Evolutionary conservation across 2,329 filamentous ascomycete genomes (phyloP), one percentile per base, ranked within the genome.

Genomic region (Calonectria pseudoreteaudii): DNA sequence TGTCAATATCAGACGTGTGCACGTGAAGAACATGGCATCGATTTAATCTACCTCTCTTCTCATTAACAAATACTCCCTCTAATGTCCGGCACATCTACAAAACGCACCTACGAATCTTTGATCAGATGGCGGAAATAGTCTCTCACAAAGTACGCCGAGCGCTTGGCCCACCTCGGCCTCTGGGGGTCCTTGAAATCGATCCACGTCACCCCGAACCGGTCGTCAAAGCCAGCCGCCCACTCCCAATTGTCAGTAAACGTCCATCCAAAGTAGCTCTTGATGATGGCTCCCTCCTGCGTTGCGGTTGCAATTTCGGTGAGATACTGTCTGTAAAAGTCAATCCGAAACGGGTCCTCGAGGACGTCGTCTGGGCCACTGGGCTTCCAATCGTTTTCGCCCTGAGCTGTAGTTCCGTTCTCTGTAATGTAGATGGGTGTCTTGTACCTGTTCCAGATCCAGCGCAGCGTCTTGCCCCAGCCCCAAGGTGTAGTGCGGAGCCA

Each of bases 231-330:
- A 1, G 83, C 84, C n/a, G 85, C 83, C 86, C 85, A 87, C 72
- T 87, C 83, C 84, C 85, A 86, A n/a, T 86, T 86, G 67, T 86
- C 85, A 0, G 82, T 83, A 52, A 86, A 85, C 0, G 84, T 85
- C 85, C 85, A 86, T 0, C 79, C 85, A 71, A 86, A 86, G 67
- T 86, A 86, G 2, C 81, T 84, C 67, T 83, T 83, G 66, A 86
- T 83, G 11, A 85, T 78, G 2, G 85, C 80, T 0, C 85, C 84
- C 38, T 85, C 82, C 53, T 84, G 72, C 1, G 83, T 83, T 0
- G 84, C 85, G 49, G 80, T 83, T 14, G 83, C 85, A 3, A 86
- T 77, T 64, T 84, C 84, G 0, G 82, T 83, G 30, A 86, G 70
- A 58, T 86, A 86, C 23, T 81, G 80, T 31, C 81, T 81, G 78